phyloP scores from a whole-genome alignment of 495 filamentous ascomycete species.

The Penicillium soppii region DNA sequence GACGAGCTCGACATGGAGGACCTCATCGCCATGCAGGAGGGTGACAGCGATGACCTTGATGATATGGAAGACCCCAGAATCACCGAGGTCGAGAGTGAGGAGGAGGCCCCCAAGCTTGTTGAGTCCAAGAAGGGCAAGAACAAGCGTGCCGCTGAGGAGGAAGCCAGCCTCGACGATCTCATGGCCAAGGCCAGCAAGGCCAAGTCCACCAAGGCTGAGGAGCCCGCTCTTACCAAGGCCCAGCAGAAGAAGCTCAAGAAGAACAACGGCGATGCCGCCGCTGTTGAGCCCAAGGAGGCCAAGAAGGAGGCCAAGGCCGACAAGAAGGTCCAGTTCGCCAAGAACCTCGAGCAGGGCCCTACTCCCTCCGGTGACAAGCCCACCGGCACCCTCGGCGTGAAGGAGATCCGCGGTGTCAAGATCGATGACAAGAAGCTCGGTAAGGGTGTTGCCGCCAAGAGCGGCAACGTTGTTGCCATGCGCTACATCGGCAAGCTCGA shows the following conservation, averaged over 20 bases:
- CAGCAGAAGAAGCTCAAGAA: slow-evolving; percentile 99
- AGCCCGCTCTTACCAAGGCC: slow-evolving; percentile 81
- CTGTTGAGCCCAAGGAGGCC: slow-evolving; percentile 41
- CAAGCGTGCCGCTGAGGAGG: slow-evolving; percentile 75
- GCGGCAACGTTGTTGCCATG: slow-evolving; percentile 82
- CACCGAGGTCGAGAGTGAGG: slow-evolving; percentile 81
- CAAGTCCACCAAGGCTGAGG: slow-evolving; percentile 56
- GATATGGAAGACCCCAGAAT: slow-evolving; percentile 76
- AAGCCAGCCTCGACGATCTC: slow-evolving; percentile 67
- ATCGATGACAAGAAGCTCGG: slow-evolving; percentile 95
- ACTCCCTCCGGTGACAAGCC: slow-evolving; percentile 64
- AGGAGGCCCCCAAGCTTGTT: slow-evolving; percentile 77
- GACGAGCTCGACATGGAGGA: slow-evolving; percentile 57
- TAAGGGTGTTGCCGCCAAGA: slow-evolving; percentile 76
- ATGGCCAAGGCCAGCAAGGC: slow-evolving; percentile 69
- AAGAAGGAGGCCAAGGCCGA: slow-evolving; percentile 57
- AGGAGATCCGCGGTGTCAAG: slow-evolving; percentile 81
- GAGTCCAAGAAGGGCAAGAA: slow-evolving; percentile 82
- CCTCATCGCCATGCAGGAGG: slow-evolving; percentile 52
- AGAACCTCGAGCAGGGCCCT: slow-evolving; percentile 96
- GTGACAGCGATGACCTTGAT: slow-evolving; percentile 82
- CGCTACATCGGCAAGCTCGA: slow-evolving; percentile 96
- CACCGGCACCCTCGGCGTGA: slow-evolving; percentile 61
- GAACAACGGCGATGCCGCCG: slow-evolving; percentile 83
- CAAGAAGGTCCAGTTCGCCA: slow-evolving; percentile 99